Conservation (phyloP, 164 flowering plant species). For the Tetracentron sinense region DNA sequence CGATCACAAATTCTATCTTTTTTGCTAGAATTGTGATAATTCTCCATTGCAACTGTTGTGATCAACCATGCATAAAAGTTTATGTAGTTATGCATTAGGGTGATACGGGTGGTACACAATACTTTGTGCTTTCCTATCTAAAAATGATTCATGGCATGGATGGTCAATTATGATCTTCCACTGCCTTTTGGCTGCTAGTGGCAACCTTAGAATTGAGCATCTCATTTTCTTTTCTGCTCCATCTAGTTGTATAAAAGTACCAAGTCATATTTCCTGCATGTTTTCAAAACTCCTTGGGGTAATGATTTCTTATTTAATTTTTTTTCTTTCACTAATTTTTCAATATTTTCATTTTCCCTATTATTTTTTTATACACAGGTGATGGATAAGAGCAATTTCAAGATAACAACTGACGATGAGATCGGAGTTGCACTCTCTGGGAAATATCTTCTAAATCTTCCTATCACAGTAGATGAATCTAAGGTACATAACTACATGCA, state of each 20-base stretch:
- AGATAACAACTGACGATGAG: constrained; percentile 68
- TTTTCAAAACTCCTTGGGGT: no score
- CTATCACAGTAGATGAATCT: constrained; percentile 79
- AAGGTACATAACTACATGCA: constrained; percentile 48
- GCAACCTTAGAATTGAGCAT: no score
- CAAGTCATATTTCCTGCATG: no score
- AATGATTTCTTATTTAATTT: not conserved
- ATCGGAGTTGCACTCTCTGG: constrained; percentile 78
- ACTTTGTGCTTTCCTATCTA: no score
- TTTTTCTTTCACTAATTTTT: not conserved
- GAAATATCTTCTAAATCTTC: constrained; percentile 93
- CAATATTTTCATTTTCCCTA: not conserved
- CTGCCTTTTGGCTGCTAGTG: no score
- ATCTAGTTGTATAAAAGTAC: no score
- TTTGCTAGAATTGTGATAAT: not conserved
- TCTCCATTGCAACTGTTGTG: no score
- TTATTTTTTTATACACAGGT: constrained; percentile 37
- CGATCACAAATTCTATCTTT: not conserved
- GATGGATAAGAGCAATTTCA: constrained; percentile 90
- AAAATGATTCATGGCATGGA: no score
- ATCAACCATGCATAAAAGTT: no score
- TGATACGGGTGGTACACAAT: not conserved
- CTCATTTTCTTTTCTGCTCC: no score
- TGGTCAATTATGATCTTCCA: no score
- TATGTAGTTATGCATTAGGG: not conserved